A percentile compares a stretch with the other conserved stretches of the same genome.
These are phyloP conservation scores for Pugionium dolabratum DNA, from an alignment of 345 rosid genomes.

Conservation along the genomic window DNA sequence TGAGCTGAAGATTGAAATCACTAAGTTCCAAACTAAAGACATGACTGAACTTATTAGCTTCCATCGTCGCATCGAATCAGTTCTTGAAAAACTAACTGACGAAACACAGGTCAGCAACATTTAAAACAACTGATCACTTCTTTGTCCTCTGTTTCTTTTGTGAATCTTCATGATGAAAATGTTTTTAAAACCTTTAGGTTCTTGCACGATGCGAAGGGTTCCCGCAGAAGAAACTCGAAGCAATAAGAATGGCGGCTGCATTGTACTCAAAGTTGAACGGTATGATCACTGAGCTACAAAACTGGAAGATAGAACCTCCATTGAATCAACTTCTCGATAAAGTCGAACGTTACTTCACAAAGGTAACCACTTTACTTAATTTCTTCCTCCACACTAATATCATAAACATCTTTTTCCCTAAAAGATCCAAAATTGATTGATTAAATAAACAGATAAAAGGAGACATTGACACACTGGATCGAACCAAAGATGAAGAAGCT, in stretches of 20 bases:
- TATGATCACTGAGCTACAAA: slow-evolving; percentile 57
- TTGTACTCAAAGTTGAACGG: slow-evolving; percentile 58
- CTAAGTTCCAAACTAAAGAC: slow-evolving; percentile 69
- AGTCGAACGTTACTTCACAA: slow-evolving; percentile 74
- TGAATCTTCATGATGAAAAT: slow-evolving; percentile 5
- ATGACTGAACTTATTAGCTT: slow-evolving; percentile 73
- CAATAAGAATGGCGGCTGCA: slow-evolving; percentile 71
- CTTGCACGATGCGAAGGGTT: slow-evolving; percentile 87
- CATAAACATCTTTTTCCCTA: background rate
- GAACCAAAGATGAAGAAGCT: slow-evolving; percentile 77
- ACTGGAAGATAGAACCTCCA: slow-evolving; percentile 70
- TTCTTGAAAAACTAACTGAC: slow-evolving; percentile 81
- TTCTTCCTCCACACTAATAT: background rate
- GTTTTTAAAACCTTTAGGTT: slow-evolving; percentile 49
- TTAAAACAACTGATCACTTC: background rate
- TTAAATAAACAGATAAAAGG: slow-evolving; percentile 58
- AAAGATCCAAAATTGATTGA: background rate
- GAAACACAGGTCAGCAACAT: slow-evolving; percentile 72
- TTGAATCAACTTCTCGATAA: slow-evolving; percentile 68
- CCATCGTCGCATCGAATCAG: slow-evolving; percentile 70
- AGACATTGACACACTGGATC: slow-evolving; percentile 70
- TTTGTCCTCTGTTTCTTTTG: slow-evolving; percentile 8
- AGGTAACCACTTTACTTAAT: slow-evolving; percentile 44
- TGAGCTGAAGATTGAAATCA: slow-evolving; percentile 56
- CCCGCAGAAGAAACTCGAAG: slow-evolving; percentile 85